phyloP scores from a whole-genome alignment of 169 alveolate species.

The Plasmodium relictum region DNA sequence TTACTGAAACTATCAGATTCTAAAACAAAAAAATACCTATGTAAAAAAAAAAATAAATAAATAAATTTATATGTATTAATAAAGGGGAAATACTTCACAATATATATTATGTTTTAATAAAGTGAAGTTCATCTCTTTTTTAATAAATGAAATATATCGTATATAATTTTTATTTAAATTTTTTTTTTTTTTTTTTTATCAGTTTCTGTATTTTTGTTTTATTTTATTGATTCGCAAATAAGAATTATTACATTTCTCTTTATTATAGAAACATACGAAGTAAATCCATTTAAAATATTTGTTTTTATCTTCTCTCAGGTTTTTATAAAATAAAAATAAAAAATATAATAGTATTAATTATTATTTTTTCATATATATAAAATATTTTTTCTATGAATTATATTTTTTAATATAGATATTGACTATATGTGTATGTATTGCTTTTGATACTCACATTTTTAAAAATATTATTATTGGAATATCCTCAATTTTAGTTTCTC shows the following conservation, averaged over 20 bases:
- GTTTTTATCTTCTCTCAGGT: slow-evolving; percentile 76
- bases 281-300: slow-evolving; percentile 71
- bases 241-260: slow-evolving; percentile 71
- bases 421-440: slow-evolving; percentile 76
- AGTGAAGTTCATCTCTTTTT: too few relatives aligned
- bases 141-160: too few relatives aligned
- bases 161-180: not conserved
- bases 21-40: slow-evolving; percentile 59
- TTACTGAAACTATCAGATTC: slow-evolving; percentile 28
- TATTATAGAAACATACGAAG: slow-evolving; percentile 73
- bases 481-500: slow-evolving; percentile 72
- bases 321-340: not conserved
- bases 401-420: slow-evolving; percentile 17
- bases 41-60: slow-evolving; percentile 14
- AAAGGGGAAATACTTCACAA: not conserved
- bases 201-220: slow-evolving; percentile 63
- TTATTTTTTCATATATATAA: not conserved
- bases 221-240: slow-evolving; percentile 75
- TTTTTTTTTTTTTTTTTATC: slow-evolving; percentile 10
- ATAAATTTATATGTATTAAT: slow-evolving; percentile 1
- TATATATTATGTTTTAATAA: too few relatives aligned
- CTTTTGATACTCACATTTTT: slow-evolving; percentile 74
- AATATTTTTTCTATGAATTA: not conserved
- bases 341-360: not conserved
- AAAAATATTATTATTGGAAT: slow-evolving; percentile 76